Evolutionary conservation across 2,329 filamentous ascomycete species (phyloP).

Genomic region (Elsinoe batatas): DNA sequence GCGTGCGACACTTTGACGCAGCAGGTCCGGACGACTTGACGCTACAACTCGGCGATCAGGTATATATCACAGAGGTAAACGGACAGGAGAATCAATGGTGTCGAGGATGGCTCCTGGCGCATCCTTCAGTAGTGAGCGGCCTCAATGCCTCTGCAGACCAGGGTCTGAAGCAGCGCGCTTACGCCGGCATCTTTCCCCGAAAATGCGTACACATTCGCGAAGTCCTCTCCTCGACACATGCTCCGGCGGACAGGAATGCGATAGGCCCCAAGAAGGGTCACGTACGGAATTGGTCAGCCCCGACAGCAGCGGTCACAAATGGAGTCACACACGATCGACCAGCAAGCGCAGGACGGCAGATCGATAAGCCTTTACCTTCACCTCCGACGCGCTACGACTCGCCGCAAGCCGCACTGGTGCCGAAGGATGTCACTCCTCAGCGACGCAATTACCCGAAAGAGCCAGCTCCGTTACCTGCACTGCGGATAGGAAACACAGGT

Average conservation of each 20-base stretch:
- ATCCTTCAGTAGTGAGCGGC: slow-evolving; percentile 83
- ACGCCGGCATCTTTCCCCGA: slow-evolving; percentile 94
- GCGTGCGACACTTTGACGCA: slow-evolving; percentile 86
- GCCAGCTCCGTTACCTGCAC: slow-evolving; percentile 86
- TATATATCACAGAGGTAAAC: slow-evolving; percentile 97
- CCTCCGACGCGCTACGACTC: slow-evolving; percentile 11
- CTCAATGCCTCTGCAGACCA: slow-evolving; percentile 85
- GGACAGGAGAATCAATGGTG: slow-evolving; percentile 79
- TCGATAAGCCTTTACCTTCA: background rate
- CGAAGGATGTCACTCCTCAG: slow-evolving; percentile 31
- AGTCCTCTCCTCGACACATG: slow-evolving; percentile 56
- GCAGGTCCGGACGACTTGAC: slow-evolving; percentile 82
- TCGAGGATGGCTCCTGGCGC: slow-evolving; percentile 88
- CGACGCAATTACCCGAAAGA: slow-evolving; percentile 65
- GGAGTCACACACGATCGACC: slow-evolving; percentile 1
- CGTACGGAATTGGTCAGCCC: slow-evolving; percentile 1
- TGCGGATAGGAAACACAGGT: slow-evolving; percentile 63
- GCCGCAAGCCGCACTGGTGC: slow-evolving; percentile 5
- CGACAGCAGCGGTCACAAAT: slow-evolving; percentile 2
- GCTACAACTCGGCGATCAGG: slow-evolving; percentile 92
- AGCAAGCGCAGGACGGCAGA: background rate
- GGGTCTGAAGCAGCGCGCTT: slow-evolving; percentile 88
- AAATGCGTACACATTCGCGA: slow-evolving; percentile 93
- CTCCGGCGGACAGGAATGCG: slow-evolving; percentile 29
- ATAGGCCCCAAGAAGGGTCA: background rate